Conservation (phyloP, 306 rosid species). For the Cucurbita argyrosperma region DNA sequence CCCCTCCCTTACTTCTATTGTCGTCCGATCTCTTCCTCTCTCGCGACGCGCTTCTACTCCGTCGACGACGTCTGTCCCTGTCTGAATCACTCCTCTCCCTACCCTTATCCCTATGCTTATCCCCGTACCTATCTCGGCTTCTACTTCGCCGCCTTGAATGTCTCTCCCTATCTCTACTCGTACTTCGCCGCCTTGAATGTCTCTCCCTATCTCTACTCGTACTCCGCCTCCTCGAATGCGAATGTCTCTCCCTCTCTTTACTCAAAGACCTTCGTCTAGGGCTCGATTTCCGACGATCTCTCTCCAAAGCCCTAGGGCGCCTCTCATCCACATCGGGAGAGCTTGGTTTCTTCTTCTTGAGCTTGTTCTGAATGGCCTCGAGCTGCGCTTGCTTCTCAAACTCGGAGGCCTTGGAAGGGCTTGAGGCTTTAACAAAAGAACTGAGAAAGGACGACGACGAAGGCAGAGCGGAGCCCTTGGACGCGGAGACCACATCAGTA, state of each 20-base stretch:
- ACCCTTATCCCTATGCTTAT: conserved; percentile 11
- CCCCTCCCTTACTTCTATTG: conserved; percentile 4
- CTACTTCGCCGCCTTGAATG: conserved; percentile 30
- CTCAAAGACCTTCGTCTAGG: conserved; percentile 14
- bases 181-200: conserved; percentile 22
- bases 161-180: conserved; percentile 20
- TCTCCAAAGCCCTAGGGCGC: conserved; percentile 50
- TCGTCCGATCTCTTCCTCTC: conserved; percentile 20
- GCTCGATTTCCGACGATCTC: conserved; percentile 12
- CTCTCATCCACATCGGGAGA: conserved; percentile 5
- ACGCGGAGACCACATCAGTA: conserved; percentile 25
- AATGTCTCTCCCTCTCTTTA: conserved; percentile 15
- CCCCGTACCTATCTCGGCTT: conserved; percentile 37
- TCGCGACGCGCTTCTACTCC: conserved; percentile 21
- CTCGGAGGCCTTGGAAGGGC: conserved; percentile 31
- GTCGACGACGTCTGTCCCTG: conserved; percentile 19
- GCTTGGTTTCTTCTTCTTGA: conserved; percentile 31
- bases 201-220: conserved; percentile 20
- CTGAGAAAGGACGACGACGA: conserved; percentile 64
- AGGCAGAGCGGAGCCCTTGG: conserved; percentile 27
- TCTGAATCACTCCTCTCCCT: conserved; percentile 20
- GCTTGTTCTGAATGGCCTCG: conserved; percentile 63
- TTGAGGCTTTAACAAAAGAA: conserved; percentile 67
- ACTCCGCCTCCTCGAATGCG: conserved; percentile 18
- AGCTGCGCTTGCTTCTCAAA: conserved; percentile 39